Evolutionary conservation across 352 stramenopile genomes (phyloP).

Genomic region (Globisporangium spinosum): DNA sequence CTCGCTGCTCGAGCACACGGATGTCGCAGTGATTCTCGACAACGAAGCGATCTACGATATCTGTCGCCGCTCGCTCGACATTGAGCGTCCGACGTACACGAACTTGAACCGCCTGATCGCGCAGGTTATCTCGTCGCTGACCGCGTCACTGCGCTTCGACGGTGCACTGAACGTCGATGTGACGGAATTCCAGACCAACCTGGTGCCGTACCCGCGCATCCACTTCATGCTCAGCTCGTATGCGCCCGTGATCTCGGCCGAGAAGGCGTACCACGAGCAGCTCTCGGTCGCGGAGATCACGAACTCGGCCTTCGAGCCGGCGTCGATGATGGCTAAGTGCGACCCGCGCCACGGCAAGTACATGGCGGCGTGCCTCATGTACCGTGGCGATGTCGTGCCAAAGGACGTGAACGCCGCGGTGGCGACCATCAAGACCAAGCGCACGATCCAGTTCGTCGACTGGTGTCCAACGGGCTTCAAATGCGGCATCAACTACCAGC

Average conservation of each 20-base stretch:
- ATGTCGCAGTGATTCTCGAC: constrained; percentile 97
- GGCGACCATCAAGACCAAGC: constrained; percentile 99
- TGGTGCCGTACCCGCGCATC: constrained; percentile 98
- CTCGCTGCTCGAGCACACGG: constrained; percentile 96
- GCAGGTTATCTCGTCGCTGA: constrained; percentile 98
- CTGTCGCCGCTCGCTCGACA: constrained; percentile 95
- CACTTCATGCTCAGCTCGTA: constrained; percentile 99
- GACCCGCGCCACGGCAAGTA: constrained; percentile 99
- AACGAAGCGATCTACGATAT: constrained; percentile 99
- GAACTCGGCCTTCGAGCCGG: constrained; percentile 97
- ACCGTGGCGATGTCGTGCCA: constrained; percentile 94
- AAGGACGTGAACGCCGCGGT: constrained; percentile 96
- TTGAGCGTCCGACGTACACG: constrained; percentile 98
- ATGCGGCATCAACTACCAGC: constrained; percentile 99
- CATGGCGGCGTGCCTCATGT: constrained; percentile 99
- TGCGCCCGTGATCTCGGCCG: constrained; percentile 95
- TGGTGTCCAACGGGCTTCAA: constrained; percentile 99
- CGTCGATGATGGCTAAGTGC: constrained; percentile 99
- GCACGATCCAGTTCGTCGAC: constrained; percentile 99
- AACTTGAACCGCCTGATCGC: constrained; percentile 98
- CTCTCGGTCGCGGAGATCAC: constrained; percentile 98
- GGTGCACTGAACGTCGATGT: constrained; percentile 98
- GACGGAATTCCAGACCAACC: constrained; percentile 99
- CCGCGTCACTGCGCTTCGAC: constrained; percentile 97
- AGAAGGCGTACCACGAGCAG: constrained; percentile 97